Evolutionary conservation across 345 rosid genomes (phyloP).

Genomic region (Eucalyptus erythrocorys): DNA sequence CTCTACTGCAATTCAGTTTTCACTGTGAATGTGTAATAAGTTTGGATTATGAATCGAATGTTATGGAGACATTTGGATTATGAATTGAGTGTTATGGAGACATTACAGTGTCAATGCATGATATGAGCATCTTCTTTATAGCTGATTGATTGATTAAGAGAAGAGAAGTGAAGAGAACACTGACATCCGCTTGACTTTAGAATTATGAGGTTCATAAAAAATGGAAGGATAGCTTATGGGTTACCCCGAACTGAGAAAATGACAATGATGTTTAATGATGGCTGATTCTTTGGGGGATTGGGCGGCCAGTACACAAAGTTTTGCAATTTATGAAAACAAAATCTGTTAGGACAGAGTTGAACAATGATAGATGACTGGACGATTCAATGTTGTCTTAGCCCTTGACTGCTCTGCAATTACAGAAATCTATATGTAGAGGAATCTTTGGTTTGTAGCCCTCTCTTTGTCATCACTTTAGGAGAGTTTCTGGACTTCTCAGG

Average conservation of each 20-base stretch:
- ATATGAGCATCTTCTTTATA: neutral
- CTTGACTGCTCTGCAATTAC: too few relatives aligned
- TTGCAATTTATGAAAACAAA: neutral
- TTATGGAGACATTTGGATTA: neutral
- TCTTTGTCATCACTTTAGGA: too few relatives aligned
- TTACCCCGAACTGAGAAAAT: accelerated
- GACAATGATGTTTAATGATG: accelerated
- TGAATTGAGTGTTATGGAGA: too few relatives aligned
- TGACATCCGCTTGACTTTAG: neutral
- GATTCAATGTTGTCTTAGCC: too few relatives aligned
- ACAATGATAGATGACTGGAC: accelerated
- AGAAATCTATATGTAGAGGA: too few relatives aligned
- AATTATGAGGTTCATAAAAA: too few relatives aligned
- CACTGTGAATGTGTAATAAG: neutral
- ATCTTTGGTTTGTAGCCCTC: too few relatives aligned
- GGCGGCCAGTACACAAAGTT: neutral
- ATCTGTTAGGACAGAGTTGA: neutral
- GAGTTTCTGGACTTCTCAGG: too few relatives aligned
- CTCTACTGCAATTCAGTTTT: neutral
- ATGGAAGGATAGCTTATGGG: neutral
- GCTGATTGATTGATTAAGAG: neutral
- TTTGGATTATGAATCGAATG: neutral
- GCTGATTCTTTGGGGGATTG: neutral
- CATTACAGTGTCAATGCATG: neutral
- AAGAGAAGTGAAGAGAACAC: neutral